phyloP scores from a whole-genome alignment of 2,329 filamentous ascomycete species.

The Cladophialophora immunda region DNA sequence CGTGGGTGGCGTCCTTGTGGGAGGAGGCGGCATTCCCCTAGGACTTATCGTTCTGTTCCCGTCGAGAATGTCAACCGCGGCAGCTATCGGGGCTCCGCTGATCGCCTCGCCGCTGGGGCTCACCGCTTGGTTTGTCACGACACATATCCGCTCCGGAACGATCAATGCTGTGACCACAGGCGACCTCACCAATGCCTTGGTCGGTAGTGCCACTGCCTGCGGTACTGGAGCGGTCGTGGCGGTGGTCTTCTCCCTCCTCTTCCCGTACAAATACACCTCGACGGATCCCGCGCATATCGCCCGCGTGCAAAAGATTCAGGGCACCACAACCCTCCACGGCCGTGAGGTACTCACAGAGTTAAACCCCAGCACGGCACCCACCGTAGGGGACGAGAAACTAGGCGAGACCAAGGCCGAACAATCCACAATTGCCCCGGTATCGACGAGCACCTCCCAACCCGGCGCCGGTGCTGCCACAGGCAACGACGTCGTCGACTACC shows the following conservation, averaged over 20 bases:
- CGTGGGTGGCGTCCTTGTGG: constrained; percentile 90
- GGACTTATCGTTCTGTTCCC: constrained; percentile 82
- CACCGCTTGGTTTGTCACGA: constrained; percentile 82
- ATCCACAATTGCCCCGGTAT: not conserved
- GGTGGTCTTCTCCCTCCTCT: not conserved
- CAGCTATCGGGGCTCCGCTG: constrained; percentile 69
- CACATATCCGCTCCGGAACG: constrained; percentile 71
- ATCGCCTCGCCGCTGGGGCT: constrained; percentile 73
- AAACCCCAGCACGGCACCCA: no score
- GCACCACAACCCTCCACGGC: not conserved
- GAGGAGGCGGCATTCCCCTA: constrained; percentile 82
- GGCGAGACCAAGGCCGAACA: not conserved
- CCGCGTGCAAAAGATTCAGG: not conserved
- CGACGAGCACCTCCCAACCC: no score
- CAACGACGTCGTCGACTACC: constrained; percentile 1
- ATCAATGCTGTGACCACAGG: constrained; percentile 78
- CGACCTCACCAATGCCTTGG: constrained; percentile 60
- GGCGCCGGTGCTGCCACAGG: not conserved
- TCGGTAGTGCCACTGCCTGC: constrained; percentile 74
- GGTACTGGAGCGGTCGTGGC: not conserved
- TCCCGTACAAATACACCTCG: constrained; percentile 1
- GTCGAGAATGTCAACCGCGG: constrained; percentile 77
- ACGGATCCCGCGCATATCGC: not conserved
- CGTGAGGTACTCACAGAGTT: not conserved
- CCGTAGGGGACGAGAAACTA: not conserved